Evolutionary conservation across 2,329 filamentous ascomycete genomes (phyloP), one percentile per base, ranked within the genome.

Genomic region (Talaromyces sp.): DNA sequence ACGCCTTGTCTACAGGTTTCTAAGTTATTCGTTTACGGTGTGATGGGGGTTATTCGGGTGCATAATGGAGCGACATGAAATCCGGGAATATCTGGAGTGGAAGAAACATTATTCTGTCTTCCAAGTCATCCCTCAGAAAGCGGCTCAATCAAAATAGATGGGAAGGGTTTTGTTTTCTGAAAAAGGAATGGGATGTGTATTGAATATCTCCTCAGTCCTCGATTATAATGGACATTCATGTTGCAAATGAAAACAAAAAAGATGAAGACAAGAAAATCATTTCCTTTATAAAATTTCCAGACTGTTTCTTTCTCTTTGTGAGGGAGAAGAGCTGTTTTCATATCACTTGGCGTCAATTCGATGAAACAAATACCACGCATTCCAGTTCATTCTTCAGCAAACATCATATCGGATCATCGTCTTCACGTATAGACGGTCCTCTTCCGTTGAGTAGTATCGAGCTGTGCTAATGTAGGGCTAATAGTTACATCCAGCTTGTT

Each of bases 131-230:
- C 73, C 75, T 71, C 68, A 69, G 72, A 67, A 59, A 70, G 72
- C 72, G 72, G 74, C 68, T 74, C 72, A 35, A 41, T 19, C 35
- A 41, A 37, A 65, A 54, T 52, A 69, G 58, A 59, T 71, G 68
- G 73, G 73, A 67, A 69, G 69, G 74, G 74, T 74, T 74, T 73
- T 74, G 39, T 48, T 76, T 71, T 74, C 76, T 76, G 73, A 74
- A 76, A 72, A 74, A 75, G 73, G 75, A 76, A 76, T 72, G 75
- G 74, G 71, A 76, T 75, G 77, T 75, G 75, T 75, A 63, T 76
- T 74, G 76, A 75, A 76, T 75, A 75, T 73, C 61, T 63, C 61
- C 61, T 59, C 56, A 45, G 52, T 56, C 52, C 52, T 37, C 19
- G 52, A 59, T 45, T 45, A 59, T 41, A 57, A 57, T 41, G 54